A percentile compares a stretch with the other conserved stretches of the same genome.
Conservation (phyloP, 208 protist genomes). For the Trypanosoma platydactyli region DNA sequence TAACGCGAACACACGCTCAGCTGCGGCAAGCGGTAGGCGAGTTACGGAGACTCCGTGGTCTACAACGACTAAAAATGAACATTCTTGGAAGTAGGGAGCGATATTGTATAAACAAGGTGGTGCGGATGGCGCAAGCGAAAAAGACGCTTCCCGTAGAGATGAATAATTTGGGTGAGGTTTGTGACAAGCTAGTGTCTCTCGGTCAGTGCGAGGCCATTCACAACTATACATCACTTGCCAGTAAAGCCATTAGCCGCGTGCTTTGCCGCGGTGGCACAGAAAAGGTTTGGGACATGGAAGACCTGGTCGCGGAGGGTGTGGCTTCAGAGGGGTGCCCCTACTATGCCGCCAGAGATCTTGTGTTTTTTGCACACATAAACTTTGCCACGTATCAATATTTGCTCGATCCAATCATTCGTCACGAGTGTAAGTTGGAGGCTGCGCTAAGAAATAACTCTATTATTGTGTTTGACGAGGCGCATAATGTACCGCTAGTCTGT, state of each 20-base stretch:
- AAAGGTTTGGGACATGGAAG: conserved; percentile 91
- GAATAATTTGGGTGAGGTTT: conserved; percentile 85
- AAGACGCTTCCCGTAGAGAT: conserved; percentile 57
- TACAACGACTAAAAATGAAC: conserved; percentile 71
- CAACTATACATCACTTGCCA: conserved; percentile 53
- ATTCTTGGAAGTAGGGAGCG: conserved; percentile 94
- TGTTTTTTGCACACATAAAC: conserved; percentile 88
- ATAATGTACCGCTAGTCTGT: conserved; percentile 90
- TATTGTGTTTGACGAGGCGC: conserved; percentile 96
- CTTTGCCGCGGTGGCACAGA: conserved; percentile 29
- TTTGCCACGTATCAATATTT: conserved; percentile 98
- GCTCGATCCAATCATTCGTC: conserved; percentile 92
- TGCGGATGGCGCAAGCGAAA: conserved; percentile 44
- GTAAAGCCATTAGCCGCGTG: conserved; percentile 43
- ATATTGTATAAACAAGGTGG: conserved; percentile 91
- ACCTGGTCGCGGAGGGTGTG: conserved; percentile 80
- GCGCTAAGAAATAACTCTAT: conserved; percentile 76
- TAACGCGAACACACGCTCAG: conserved; percentile 96
- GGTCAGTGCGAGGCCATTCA: conserved; percentile 65
- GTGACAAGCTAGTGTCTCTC: conserved; percentile 78
- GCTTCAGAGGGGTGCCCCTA: conserved; percentile 90
- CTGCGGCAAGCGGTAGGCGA: conserved; percentile 94
- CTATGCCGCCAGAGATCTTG: conserved; percentile 87
- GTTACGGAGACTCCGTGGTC: conserved; percentile 80
- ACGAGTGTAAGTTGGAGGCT: conserved; percentile 76